A percentile compares a stretch with the other conserved stretches of the same genome.
Conservation (phyloP, 2,329 filamentous ascomycete genomes). For the Hymenotorrendiella dingleyae region DNA sequence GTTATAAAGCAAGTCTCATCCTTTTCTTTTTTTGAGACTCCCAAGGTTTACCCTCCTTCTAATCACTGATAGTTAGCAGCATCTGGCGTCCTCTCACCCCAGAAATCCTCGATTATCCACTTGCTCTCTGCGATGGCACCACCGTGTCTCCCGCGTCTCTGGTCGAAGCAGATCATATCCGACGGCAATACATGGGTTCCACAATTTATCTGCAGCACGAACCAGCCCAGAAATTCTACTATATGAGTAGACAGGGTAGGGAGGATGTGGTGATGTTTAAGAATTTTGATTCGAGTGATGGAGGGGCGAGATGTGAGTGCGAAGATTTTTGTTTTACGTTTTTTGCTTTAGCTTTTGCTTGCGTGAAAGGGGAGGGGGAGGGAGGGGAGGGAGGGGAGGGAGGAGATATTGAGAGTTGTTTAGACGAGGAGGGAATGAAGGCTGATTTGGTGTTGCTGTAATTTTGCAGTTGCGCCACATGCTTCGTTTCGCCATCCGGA, state of each 20-base stretch:
- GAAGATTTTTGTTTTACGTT: too few relatives aligned
- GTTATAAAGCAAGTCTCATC: background rate
- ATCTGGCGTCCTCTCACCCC: background rate
- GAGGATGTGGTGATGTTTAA: conserved; percentile 12
- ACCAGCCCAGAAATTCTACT: conserved; percentile 7
- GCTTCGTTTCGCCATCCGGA: background rate
- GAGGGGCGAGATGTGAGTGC: conserved; percentile 1
- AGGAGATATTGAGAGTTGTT: too few relatives aligned
- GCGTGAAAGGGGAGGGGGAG: too few relatives aligned
- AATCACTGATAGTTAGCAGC: background rate
- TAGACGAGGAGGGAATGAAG: background rate
- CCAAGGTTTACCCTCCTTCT: background rate
- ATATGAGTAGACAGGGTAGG: conserved; percentile 2
- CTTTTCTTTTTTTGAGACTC: too few relatives aligned
- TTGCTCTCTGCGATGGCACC: conserved; percentile 12
- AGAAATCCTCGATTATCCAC: conserved; percentile 4
- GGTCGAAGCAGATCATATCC: conserved; percentile 7
- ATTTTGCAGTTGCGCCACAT: background rate
- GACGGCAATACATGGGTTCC: conserved; percentile 9
- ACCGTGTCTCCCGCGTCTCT: conserved; percentile 5
- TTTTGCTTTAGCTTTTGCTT: too few relatives aligned
- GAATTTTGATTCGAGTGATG: conserved; percentile 7
- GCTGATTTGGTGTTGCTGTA: background rate
- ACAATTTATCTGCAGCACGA: conserved; percentile 7
- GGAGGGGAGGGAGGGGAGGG: too few relatives aligned